Base-by-base conservation (phyloP, 148 eudicot species). In the Selenicereus undatus region DNA sequence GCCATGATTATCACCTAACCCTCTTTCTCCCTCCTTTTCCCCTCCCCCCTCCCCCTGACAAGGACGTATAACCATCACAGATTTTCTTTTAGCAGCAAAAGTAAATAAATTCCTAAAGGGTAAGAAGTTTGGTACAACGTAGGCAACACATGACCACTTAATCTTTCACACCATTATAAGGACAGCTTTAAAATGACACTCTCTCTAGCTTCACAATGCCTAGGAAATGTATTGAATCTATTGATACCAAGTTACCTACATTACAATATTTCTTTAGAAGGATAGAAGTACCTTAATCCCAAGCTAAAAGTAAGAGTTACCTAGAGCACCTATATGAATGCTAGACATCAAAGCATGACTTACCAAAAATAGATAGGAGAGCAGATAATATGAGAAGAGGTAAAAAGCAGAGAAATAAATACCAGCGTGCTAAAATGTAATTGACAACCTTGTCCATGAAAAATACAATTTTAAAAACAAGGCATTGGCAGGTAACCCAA, bases 51-150 rank as follows among this genome's bases (percentile, higher is more conserved):
- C 30, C 66, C 29, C 62, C 18, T 29, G 79, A 78, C 26, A 81
- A 81, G 18, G 81, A 84, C 84, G 56, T 78, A 58, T 77, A 80
- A 80, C 86, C 81, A 78, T 81, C 75, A 77, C 64, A 75, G 52
- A 75, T 62, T 42, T 51, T 66, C 66, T 27, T 27, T 30, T 51
- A 35, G 75, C 45, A 60, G 29, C 48, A 54, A 22, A 2, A 77
- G 69, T 21, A n/a, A 0, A 50, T n/a, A 58, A 75, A 76, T 76
- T 76, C 81, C 29, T 66, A n/a, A 83, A 80, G 68, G 52, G 73
- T 32, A 51, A 76, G 30, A 39, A 26, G 72, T 75, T n/a, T 26
- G 77, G 35, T 50, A 75, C 77, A 75, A 30, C 5, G n/a, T 29
- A 75, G 0, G 18, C 18, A 51, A 56, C n/a, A 35, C 26, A 76